Evolutionary conservation across 805 yeast species (phyloP), one percentile per base, ranked within the genome.

Genomic region (Starmerella floricola): DNA sequence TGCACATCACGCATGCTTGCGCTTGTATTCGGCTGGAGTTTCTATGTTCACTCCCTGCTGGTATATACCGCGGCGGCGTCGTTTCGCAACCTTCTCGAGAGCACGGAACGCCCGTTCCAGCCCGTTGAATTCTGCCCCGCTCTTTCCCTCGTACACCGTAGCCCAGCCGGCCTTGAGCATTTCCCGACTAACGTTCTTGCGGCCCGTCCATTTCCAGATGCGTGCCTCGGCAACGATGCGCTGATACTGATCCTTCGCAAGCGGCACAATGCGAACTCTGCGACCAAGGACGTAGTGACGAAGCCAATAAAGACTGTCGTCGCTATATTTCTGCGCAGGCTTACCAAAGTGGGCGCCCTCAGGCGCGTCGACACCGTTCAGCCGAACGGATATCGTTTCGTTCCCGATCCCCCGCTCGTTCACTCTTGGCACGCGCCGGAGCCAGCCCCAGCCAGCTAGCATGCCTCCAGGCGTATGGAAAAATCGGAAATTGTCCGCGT

Each of bases 291-390:
- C 55, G 54, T 73, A 80, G 12, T 62, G 51, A 29, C 79, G 66
- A 27, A 91, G 64, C 95, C 95, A 91, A 4, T 55, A 55, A 42
- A 87, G 60, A 0, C 96, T 91, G 51, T 91, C 96, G 31, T 77
- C 83, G 28, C 91, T 75, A 56, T 62, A 81, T 0, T 91, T 88
- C 58, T 91, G 98, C 0, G 94, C 80, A 0, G 93, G 86, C 46
- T 81, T 80, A 1, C 98, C 98, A 61, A 84, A 91, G 64, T 91
- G 96, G 1, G 94, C 73, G 33, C 93, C 66, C 57, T 91, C 98
- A 1, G 98, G 98, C 0, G 98, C 98, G 67, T 91, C 98, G 13
- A 88, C 79, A 0, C 96, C 98, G 61, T 91, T 81, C 17, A 91
- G 63, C 36, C 98, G 68, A 4, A 91, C 73, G 60, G 79, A 78